Evolutionary conservation across 306 rosid species (phyloP), one percentile per base, ranked within the genome.

Genomic region (Lupinus albus): DNA sequence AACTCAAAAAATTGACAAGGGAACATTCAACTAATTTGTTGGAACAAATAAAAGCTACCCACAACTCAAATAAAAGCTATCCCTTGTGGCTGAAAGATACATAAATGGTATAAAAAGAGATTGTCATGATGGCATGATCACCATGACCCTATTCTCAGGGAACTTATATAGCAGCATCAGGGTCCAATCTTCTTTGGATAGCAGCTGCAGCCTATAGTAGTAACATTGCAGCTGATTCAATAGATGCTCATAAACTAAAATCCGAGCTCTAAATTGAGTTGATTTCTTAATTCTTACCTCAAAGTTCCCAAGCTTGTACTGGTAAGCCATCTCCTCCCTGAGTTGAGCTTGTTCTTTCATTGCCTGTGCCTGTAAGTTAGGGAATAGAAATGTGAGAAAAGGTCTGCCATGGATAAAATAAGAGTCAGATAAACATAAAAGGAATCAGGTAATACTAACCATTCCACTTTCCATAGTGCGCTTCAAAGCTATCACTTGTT

Each of bases 321-420:
- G 97, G 80, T 90, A 90, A 58, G 97, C 99, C 99, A 93, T 93
- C 84, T 93, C 99, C 85, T 93, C 99, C 81, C 90, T 81, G 17
- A 93, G 94, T 79, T 83, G 97, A 78, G 99, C 96, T 85, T 93
- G 97, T 81, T 90, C 99, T 82, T 93, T 93, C 99, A 93, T 93
- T 66, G 99, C 96, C 62, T 90, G 97, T n/a, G 99, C 99, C 99
- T 93, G 87, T 41, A 73, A 61, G 47, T 68, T 18, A 78, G 70
- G 50, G 53, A 42, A 68, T 16, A 15, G 4, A 30, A 63, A 65
- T 7, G 32, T 61, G 42, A 62, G 32, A 21, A 56, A 42, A 39
- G 15, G 38, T n/a, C n/a, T n/a, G n/a, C n/a, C n/a, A 61, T 39
- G 11, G 42, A 21, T 18, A 10, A 8, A 48, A 28, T 44, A 30